Percentiles rank a stretch among this genome's conserved stretches.
Conservation (phyloP, 2,329 filamentous ascomycete genomes). For the Escovopsis sp. region DNA sequence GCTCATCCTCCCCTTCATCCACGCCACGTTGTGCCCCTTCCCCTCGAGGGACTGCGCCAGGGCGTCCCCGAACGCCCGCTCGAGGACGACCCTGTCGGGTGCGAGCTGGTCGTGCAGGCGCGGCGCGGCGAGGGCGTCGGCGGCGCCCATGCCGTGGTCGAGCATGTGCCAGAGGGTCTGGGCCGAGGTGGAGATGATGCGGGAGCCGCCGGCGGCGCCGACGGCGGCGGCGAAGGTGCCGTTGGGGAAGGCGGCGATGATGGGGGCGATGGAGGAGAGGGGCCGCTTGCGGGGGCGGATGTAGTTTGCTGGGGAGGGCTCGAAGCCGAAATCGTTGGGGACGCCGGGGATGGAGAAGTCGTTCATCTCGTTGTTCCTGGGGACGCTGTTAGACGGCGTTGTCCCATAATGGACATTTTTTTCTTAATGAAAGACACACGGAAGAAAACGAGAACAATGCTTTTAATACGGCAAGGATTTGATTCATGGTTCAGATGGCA, state of each 20-base stretch:
- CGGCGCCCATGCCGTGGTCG: conserved; percentile 44
- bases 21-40: conserved; percentile 58
- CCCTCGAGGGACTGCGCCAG: conserved; percentile 48
- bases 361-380: conserved; percentile 48
- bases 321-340: conserved; percentile 72
- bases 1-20: conserved; percentile 48
- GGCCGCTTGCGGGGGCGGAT: conserved; percentile 70
- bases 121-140: conserved; percentile 48
- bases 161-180: conserved; percentile 62
- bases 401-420: too few relatives aligned
- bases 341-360: conserved; percentile 76
- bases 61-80: conserved; percentile 51
- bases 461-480: too few relatives aligned
- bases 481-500: too few relatives aligned
- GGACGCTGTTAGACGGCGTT: conserved; percentile 8
- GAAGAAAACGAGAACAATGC: too few relatives aligned
- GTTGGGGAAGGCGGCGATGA: conserved; percentile 53
- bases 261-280: conserved; percentile 66
- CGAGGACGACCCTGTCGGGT: conserved; percentile 54
- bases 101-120: conserved; percentile 72
- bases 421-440: too few relatives aligned
- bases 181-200: conserved; percentile 69
- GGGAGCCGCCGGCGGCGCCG: conserved; percentile 66
- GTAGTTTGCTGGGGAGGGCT: conserved; percentile 67
- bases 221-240: conserved; percentile 52